These are phyloP conservation scores for Penicillium sclerotiorum DNA, from an alignment of 2,329 filamentous ascomycete species.

Conservation along the genomic window DNA sequence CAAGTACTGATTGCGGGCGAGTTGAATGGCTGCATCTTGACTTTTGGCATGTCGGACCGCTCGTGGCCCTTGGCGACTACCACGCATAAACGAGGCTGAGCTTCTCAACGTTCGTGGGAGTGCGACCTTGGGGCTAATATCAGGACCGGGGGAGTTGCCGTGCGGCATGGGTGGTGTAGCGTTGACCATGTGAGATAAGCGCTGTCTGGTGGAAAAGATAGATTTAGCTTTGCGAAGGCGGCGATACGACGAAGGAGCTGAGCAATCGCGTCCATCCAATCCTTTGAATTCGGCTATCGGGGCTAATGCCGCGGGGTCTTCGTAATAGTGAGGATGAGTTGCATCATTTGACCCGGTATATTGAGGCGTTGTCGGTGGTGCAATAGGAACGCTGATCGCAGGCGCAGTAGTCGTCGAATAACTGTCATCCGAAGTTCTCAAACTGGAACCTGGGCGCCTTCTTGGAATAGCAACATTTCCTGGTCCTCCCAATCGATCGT, in stretches of 20 bases:
- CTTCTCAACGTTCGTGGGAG: conserved; percentile 36
- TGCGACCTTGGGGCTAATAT: conserved; percentile 21
- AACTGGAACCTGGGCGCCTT: conserved; percentile 23
- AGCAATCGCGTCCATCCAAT: conserved; percentile 40
- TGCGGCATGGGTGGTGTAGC: conserved; percentile 13
- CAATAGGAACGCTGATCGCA: too few species aligned
- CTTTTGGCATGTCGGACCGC: conserved; percentile 29
- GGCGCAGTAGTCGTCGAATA: conserved; percentile 4
- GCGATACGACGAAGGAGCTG: conserved; percentile 50
- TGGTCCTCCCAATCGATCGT: conserved; percentile 33
- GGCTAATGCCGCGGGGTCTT: conserved; percentile 23
- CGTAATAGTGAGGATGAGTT: conserved; percentile 7
- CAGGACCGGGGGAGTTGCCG: conserved; percentile 14
- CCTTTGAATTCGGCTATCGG: conserved; percentile 36
- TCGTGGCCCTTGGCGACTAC: conserved; percentile 22
- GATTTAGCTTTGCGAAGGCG: conserved; percentile 51
- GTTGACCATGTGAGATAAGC: conserved; percentile 26
- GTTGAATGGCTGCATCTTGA: conserved; percentile 43
- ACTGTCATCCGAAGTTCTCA: conserved; percentile 16
- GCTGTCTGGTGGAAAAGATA: conserved; percentile 48
- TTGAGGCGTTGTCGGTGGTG: conserved; percentile 3
- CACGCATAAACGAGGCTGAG: conserved; percentile 47
- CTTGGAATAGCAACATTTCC: conserved; percentile 29
- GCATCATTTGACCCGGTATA: conserved; percentile 2
- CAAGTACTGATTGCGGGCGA: conserved; percentile 45